Percentiles rank a stretch among this genome's conserved stretches.
These are phyloP conservation scores for Xylaria polymorpha DNA, from an alignment of 2,329 filamentous ascomycete species.

Conservation along the genomic window DNA sequence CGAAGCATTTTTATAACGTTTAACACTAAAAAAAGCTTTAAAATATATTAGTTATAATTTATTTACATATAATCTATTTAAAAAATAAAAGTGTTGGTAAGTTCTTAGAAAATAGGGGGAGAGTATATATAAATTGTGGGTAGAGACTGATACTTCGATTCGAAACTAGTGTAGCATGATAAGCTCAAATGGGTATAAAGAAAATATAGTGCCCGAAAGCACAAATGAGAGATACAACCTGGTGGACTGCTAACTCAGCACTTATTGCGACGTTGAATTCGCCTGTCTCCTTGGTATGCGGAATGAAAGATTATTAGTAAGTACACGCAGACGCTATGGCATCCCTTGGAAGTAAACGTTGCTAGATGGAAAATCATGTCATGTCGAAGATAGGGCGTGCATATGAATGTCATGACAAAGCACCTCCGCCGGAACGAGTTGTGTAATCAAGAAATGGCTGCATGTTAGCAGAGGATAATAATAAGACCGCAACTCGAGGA, in stretches of 20 bases:
- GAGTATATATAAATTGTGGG: no score
- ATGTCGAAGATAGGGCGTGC: conserved; percentile 17
- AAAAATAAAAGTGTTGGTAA: no score
- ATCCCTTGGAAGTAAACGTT: background rate
- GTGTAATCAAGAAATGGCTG: conserved; percentile 18
- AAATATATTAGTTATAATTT: no score
- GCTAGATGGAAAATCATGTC: conserved; percentile 1
- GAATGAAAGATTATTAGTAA: background rate
- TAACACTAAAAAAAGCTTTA: no score
- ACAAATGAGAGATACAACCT: background rate
- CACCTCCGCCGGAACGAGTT: background rate
- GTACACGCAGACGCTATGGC: background rate
- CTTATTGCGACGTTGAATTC: background rate
- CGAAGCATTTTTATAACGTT: no score
- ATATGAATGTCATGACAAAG: conserved; percentile 13
- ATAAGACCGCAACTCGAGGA: background rate
- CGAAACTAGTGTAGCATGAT: no score
- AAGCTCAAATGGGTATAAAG: no score
- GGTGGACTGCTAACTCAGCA: background rate
- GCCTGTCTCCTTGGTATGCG: background rate
- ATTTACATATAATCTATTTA: no score
- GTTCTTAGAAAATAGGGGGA: no score
- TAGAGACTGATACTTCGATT: no score
- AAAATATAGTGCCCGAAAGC: background rate
- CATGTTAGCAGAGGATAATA: background rate